These are phyloP conservation scores for Endotrypanum monterogeii DNA, from an alignment of 208 protist species.

Conservation along the genomic window DNA sequence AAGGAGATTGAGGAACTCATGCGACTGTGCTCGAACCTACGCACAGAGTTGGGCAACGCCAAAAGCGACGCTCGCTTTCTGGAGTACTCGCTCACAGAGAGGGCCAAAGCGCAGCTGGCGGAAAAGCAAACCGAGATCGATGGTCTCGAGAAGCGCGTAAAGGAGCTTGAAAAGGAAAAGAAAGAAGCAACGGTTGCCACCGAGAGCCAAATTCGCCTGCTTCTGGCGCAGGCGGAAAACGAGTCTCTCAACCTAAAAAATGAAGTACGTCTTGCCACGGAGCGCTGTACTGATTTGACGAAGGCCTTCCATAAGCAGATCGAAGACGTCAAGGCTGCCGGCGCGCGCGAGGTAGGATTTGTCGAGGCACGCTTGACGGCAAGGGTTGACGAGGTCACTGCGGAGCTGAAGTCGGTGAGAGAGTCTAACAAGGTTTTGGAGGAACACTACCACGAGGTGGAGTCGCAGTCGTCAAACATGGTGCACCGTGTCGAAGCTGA, in stretches of 20 bases:
- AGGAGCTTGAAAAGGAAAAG: conserved; percentile 41
- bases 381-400: conserved; percentile 58
- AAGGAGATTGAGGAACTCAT: conserved; percentile 90
- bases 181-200: conserved; percentile 49
- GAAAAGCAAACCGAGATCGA: conserved; percentile 53
- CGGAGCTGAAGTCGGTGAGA: conserved; percentile 62
- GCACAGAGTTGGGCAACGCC: conserved; percentile 80
- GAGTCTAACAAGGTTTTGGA: conserved; percentile 45
- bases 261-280: conserved; percentile 55
- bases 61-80: conserved; percentile 68
- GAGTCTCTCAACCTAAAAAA: conserved; percentile 50
- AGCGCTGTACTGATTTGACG: conserved; percentile 52
- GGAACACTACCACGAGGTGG: conserved; percentile 54
- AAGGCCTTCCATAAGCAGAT: conserved; percentile 68
- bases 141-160: conserved; percentile 34
- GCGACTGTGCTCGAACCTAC: conserved; percentile 73
- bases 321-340: conserved; percentile 74
- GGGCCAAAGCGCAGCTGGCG: conserved; percentile 42
- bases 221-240: conserved; percentile 75
- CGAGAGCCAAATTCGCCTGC: conserved; percentile 74
- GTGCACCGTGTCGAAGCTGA: conserved; percentile 67
- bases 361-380: conserved; percentile 67
- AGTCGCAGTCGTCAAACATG: conserved; percentile 50
- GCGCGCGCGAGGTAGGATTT: conserved; percentile 67
- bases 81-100: conserved; percentile 64